phyloP scores from a whole-genome alignment of 257 asterid species.

The Cinchona pubescens region DNA sequence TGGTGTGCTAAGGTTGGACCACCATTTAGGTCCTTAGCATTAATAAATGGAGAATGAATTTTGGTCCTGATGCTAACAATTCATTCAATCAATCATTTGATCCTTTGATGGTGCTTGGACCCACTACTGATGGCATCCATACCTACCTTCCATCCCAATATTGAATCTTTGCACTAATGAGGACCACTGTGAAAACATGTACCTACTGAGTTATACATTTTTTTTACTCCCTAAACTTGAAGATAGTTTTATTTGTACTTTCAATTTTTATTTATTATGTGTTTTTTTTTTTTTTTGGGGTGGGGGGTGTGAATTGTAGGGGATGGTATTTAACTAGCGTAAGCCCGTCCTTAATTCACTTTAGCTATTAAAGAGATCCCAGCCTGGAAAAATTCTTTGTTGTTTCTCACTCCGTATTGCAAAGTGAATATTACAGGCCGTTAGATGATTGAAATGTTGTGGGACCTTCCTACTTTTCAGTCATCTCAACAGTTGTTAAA shows the following conservation, averaged over 20 bases:
- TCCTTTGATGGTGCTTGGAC: conserved; percentile 40
- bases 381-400: too few species aligned
- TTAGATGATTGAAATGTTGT: too few species aligned
- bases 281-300: not conserved
- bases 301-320: too few species aligned
- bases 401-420: too few species aligned
- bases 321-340: not conserved
- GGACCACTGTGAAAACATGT: conserved; percentile 51
- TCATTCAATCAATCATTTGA: conserved; percentile 67
- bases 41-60: conserved; percentile 37
- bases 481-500: too few species aligned
- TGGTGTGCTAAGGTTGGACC: conserved; percentile 12
- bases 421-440: too few species aligned
- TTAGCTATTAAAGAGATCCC: not conserved
- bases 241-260: not conserved
- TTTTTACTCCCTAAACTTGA: not conserved
- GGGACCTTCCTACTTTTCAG: too few species aligned
- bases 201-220: conserved; percentile 29
- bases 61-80: conserved; percentile 52
- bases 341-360: not conserved
- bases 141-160: conserved; percentile 49
- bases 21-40: conserved; percentile 19
- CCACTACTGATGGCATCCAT: conserved; percentile 43
- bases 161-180: conserved; percentile 41
- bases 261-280: too few species aligned